Base-by-base conservation (phyloP, 148 eudicot genomes). In the Cornus kousa region DNA sequence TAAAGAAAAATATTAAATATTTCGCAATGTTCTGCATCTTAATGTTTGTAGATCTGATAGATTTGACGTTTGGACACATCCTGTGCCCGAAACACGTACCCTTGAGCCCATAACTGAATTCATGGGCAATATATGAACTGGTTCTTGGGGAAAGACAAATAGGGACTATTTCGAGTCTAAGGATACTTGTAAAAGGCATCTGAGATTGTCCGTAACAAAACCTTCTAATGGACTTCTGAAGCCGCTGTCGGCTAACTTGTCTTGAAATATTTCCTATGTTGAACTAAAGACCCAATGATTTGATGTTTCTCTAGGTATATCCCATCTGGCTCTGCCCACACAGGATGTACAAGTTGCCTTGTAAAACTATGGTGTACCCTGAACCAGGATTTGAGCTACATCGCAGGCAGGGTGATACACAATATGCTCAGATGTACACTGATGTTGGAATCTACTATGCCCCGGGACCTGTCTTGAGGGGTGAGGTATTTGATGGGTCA, bases 301-400 rank as follows among this genome's bases (percentile, higher is more conserved):
- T 59, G 17, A 11, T 79, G 50, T 62, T 78, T 71, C 6, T 77
- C 5, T 68, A 94, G 98, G 91, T 94, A 55, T 92, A 92, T 77
- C 98, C 98, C 14, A 81, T 94, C 59, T 94, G 97, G 97, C 92
- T 94, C 76, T 94, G 98, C 91, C 98, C 97, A 37, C 95, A 94
- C 84, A 88, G 86, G 50, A 73, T 94, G 50, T 94, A 80, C 87
- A 90, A 87, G 78, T 85, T 90, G 46, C 98, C 98, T 1, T 72
- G 80, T 75, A 94, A 92, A 70, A 90, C 98, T 71, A 92, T 90
- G 97, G 79, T 94, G 13, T 90, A 92, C 37, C 95, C 98, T 0
- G 93, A 94, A 82, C 91, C 94, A 71, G 97, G 97, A 76, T 94
- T 94, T 59, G 98, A 92, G 86, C 87, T 79, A 12, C 88, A 89